Conservation (phyloP, 441 rosid genomes). For the Dalechampia spathulata region DNA sequence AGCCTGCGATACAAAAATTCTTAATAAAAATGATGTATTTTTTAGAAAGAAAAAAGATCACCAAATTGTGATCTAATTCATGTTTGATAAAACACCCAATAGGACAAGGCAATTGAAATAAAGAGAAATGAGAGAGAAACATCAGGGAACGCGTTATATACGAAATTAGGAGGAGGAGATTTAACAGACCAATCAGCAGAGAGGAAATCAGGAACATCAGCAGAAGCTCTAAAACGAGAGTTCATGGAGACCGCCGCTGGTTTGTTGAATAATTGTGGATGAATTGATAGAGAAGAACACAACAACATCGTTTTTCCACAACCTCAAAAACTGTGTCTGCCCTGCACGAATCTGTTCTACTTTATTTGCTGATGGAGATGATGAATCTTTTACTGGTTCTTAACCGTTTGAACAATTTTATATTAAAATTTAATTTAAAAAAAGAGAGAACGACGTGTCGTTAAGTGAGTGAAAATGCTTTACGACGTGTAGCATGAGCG, state of each 20-base stretch:
- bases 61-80: too few relatives aligned
- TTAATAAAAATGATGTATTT: too few relatives aligned
- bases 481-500: too few relatives aligned
- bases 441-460: neutral
- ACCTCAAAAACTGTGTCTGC: too few relatives aligned
- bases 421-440: too few relatives aligned
- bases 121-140: neutral
- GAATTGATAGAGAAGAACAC: constrained; percentile 24
- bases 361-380: too few relatives aligned
- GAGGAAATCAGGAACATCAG: constrained; percentile 80
- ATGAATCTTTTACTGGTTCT: neutral
- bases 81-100: too few relatives aligned
- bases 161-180: too few relatives aligned
- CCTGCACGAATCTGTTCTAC: too few relatives aligned
- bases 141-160: too few relatives aligned
- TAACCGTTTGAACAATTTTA: neutral
- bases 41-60: too few relatives aligned
- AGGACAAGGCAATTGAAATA: too few relatives aligned
- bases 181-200: constrained; percentile 72
- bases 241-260: constrained; percentile 17
- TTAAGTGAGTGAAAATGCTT: neutral
- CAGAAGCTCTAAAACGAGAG: constrained; percentile 47
- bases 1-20: constrained; percentile 73
- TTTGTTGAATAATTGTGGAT: constrained; percentile 21
- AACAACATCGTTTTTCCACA: constrained; percentile 41